Percentiles rank a stretch among this genome's conserved stretches.
Conservation (phyloP, 2,329 filamentous ascomycete genomes). For the Chrysoporthe puriensis region DNA sequence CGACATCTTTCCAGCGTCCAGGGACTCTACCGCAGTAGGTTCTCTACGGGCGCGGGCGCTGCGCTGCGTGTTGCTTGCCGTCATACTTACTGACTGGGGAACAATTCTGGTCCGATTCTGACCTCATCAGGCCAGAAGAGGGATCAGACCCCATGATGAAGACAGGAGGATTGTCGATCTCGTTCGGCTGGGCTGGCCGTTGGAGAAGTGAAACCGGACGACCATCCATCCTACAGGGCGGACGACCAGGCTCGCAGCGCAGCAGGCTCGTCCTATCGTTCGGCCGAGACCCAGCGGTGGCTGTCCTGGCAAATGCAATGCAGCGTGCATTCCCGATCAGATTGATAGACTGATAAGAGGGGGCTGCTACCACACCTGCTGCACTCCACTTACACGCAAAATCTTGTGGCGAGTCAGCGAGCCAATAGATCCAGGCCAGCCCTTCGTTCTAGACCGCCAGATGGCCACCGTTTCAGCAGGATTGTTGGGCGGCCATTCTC, state of each 20-base stretch:
- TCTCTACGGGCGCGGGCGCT: not conserved
- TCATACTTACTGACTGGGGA: not conserved
- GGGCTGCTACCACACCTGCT: not conserved
- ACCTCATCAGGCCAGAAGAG: constrained; percentile 2
- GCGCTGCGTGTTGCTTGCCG: not conserved
- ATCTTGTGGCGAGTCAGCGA: not conserved
- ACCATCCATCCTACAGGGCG: not conserved
- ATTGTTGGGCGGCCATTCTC: not conserved
- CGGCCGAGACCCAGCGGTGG: not conserved
- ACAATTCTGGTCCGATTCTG: not conserved
- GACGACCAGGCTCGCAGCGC: not conserved
- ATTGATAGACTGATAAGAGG: constrained; percentile 6
- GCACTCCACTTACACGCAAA: not conserved
- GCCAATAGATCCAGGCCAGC: constrained; percentile 12
- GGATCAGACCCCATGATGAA: not conserved
- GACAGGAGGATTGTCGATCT: constrained; percentile 3
- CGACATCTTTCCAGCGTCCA: not conserved
- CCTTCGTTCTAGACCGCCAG: constrained; percentile 19
- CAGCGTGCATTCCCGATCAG: not conserved
- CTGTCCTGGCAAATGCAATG: not conserved
- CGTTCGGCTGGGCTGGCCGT: not conserved
- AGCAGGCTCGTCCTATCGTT: not conserved
- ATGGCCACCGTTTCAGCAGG: constrained; percentile 9
- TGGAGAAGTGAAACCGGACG: not conserved
- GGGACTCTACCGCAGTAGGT: not conserved